A percentile compares a stretch with the other conserved stretches of the same genome.
phyloP scores from a whole-genome alignment of 2,329 filamentous ascomycete species.

The Ophiosphaerella narmari region DNA sequence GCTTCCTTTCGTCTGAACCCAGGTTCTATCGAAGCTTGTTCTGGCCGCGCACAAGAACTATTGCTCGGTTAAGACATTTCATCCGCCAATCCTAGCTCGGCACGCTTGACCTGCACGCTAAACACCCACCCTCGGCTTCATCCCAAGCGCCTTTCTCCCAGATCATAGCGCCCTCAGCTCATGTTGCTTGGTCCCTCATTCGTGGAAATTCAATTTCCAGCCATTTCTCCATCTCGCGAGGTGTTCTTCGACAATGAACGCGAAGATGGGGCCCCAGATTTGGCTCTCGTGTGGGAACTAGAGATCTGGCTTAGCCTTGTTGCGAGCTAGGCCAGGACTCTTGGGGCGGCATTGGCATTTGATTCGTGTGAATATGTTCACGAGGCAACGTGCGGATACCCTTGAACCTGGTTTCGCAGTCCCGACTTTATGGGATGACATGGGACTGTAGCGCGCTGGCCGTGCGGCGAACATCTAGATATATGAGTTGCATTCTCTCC shows the following conservation, averaged over 20 bases:
- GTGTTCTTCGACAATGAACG: slow-evolving; percentile 12
- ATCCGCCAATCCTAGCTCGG: slow-evolving; percentile 23
- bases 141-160: slow-evolving; percentile 8
- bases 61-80: slow-evolving; percentile 16
- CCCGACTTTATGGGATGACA: slow-evolving; percentile 29
- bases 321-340: slow-evolving; percentile 25
- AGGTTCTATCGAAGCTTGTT: slow-evolving; percentile 28
- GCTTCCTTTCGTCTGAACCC: slow-evolving; percentile 22
- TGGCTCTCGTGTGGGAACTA: slow-evolving; percentile 7
- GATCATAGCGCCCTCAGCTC: background rate
- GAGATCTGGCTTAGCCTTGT: slow-evolving; percentile 4
- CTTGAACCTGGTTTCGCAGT: slow-evolving; percentile 23
- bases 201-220: slow-evolving; percentile 27
- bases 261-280: slow-evolving; percentile 34
- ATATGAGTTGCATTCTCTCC: slow-evolving; percentile 19
- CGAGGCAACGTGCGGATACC: slow-evolving; percentile 12
- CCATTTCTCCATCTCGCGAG: slow-evolving; percentile 19
- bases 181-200: slow-evolving; percentile 20
- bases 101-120: slow-evolving; percentile 18
- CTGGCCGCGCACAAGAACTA: slow-evolving; percentile 11
- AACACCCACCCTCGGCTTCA: slow-evolving; percentile 14
- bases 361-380: slow-evolving; percentile 39
- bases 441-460: slow-evolving; percentile 18
- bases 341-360: slow-evolving; percentile 23
- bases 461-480: slow-evolving; percentile 23